These are phyloP conservation scores for Vairimorpha apis DNA, from an alignment of 371 early-diverging fungal genomes.

Conservation along the genomic window DNA sequence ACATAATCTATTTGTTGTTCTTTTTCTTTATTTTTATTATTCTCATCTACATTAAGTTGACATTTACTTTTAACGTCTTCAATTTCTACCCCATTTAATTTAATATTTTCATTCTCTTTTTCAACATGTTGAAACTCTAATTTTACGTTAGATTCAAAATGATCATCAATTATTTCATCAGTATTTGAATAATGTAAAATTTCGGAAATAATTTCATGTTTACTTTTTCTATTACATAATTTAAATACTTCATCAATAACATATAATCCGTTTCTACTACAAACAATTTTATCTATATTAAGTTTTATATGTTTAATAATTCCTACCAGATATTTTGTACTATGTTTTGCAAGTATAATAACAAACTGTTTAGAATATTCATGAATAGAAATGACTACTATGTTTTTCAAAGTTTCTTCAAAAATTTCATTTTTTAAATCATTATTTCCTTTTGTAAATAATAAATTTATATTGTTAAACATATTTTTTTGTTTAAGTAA, in stretches of 20 bases:
- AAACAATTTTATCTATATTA: neutral
- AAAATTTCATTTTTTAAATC: neutral
- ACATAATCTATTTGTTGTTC: neutral
- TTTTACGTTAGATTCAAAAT: too few species aligned
- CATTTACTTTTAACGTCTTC: too few species aligned
- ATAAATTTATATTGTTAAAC: neutral
- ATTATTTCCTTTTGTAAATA: neutral
- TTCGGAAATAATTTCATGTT: neutral
- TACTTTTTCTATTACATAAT: neutral
- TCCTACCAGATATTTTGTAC: neutral
- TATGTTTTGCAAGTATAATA: neutral
- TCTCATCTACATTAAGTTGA: too few species aligned
- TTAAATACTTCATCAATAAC: neutral
- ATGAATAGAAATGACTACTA: neutral
- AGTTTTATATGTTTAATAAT: neutral
- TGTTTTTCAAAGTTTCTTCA: neutral
- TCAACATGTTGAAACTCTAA: neutral
- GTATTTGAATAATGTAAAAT: neutral
- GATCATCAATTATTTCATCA: too few species aligned
- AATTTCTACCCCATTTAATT: too few species aligned
- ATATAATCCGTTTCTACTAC: constrained; percentile 3
- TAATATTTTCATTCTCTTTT: neutral
- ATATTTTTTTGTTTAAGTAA: neutral
- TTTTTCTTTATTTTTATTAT: too few species aligned
- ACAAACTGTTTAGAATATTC: constrained; percentile 1